phyloP scores from a whole-genome alignment of 2,329 filamentous ascomycete species.

The Trichophyton equinum region DNA sequence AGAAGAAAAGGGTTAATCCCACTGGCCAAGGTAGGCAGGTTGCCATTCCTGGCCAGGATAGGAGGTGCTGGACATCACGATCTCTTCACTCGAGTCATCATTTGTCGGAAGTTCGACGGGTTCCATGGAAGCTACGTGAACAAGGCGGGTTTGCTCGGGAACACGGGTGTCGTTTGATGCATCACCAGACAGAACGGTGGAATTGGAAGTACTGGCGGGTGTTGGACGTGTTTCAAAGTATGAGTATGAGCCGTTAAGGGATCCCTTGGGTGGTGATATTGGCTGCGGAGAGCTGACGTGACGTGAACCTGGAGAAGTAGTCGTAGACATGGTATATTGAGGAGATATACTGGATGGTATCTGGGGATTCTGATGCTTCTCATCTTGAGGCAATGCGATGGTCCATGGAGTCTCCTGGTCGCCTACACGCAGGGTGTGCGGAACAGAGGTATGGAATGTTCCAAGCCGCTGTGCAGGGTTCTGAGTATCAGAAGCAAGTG shows the following conservation, averaged over 20 bases:
- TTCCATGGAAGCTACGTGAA: conserved; percentile 6
- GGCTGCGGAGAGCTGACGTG: conserved; percentile 1
- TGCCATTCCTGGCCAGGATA: conserved; percentile 39
- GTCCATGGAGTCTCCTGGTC: conserved; percentile 29
- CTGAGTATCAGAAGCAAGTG: not conserved
- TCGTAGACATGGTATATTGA: conserved; percentile 5
- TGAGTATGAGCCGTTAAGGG: not conserved
- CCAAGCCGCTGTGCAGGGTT: conserved; percentile 20
- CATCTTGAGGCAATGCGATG: conserved; percentile 23
- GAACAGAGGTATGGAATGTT: conserved; percentile 22
- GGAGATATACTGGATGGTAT: not conserved
- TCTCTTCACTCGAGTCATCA: conserved; percentile 33
- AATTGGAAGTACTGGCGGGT: not conserved
- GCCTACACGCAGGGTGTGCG: conserved; percentile 21
- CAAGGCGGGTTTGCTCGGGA: not conserved
- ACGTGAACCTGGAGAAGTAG: not conserved
- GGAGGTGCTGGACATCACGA: conserved; percentile 37
- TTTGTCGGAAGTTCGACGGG: conserved; percentile 25
- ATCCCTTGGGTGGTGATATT: conserved; percentile 7
- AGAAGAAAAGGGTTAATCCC: conserved; percentile 8
- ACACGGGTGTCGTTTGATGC: not conserved
- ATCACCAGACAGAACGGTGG: not conserved
- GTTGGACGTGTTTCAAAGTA: not conserved
- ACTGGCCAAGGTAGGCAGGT: conserved; percentile 17
- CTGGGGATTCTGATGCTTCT: conserved; percentile 2